Evolutionary conservation across 495 filamentous ascomycete genomes (phyloP).

Genomic region (Friedmanniomyces endolithicus): DNA sequence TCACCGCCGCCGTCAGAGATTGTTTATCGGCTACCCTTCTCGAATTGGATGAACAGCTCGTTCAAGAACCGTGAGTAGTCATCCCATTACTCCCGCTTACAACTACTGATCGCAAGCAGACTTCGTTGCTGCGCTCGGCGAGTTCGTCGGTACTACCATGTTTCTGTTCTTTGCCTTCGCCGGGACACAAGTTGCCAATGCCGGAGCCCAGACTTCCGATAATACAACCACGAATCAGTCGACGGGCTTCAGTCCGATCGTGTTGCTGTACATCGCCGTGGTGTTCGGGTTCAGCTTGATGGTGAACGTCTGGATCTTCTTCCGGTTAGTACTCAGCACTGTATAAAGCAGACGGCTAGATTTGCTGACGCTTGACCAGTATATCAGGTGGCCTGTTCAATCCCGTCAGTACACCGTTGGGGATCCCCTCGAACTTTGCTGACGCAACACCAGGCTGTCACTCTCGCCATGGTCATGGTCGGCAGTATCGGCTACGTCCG

Average conservation of each 20-base stretch:
- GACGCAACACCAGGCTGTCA: constrained; percentile 8
- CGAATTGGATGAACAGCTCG: constrained; percentile 17
- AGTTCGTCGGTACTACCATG: constrained; percentile 30
- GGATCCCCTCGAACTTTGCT: background rate
- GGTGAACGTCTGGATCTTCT: constrained; percentile 33
- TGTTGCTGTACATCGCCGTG: constrained; percentile 27
- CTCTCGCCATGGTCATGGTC: constrained; percentile 17
- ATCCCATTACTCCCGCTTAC: background rate
- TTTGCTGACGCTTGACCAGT: no score
- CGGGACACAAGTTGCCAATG: constrained; percentile 28
- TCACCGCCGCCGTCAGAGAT: constrained; percentile 4
- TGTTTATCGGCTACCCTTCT: constrained; percentile 9
- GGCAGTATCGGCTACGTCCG: constrained; percentile 13
- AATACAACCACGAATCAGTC: constrained; percentile 14
- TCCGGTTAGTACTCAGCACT: constrained; percentile 6
- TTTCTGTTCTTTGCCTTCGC: constrained; percentile 31
- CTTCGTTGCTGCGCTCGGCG: constrained; percentile 24
- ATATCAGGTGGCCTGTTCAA: constrained; percentile 29
- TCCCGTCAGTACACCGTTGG: constrained; percentile 1
- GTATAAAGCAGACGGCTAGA: no score
- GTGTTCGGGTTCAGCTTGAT: constrained; percentile 28
- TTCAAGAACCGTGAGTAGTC: constrained; percentile 11
- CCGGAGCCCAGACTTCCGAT: background rate
- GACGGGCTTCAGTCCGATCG: constrained; percentile 22
- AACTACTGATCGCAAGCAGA: constrained; percentile 6